phyloP scores from a whole-genome alignment of 148 eudicot genomes.

The Nepenthes gracilis region DNA sequence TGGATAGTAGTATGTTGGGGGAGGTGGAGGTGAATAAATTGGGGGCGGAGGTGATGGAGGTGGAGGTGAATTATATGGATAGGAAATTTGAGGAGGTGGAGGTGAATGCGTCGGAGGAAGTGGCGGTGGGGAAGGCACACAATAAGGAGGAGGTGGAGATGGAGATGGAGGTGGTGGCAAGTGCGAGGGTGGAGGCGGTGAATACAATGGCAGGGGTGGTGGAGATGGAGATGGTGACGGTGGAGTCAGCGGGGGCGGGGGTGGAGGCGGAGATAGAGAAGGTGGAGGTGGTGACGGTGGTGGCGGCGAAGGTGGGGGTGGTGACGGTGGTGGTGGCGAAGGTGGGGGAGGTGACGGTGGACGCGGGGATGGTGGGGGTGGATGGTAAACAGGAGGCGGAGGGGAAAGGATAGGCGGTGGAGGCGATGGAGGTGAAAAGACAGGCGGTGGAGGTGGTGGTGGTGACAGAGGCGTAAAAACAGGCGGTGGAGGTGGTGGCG shows the following conservation, averaged over 20 bases:
- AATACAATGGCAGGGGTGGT: conserved; percentile 13
- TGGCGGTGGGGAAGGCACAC: conserved; percentile 10
- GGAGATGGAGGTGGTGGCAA: background rate
- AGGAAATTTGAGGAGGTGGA: conserved; percentile 15
- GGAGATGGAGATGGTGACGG: conserved; percentile 30
- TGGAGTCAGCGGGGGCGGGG: conserved; percentile 12
- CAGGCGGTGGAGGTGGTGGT: background rate
- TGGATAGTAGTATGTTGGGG: conserved; percentile 12
- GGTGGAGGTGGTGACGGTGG: conserved; percentile 13
- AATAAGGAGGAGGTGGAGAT: background rate
- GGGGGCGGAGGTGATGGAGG: conserved; percentile 8
- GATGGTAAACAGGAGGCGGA: conserved; percentile 13
- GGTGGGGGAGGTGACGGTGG: conserved; percentile 13
- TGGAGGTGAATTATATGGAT: conserved; percentile 14
- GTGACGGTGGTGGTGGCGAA: conserved; percentile 7
- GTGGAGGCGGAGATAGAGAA: conserved; percentile 14
- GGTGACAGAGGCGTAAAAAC: conserved; percentile 14
- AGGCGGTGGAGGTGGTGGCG: conserved; percentile 19
- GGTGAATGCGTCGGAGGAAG: conserved; percentile 23
- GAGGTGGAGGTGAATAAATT: conserved; percentile 11
- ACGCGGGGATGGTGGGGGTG: conserved; percentile 16
- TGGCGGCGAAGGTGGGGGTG: conserved; percentile 22
- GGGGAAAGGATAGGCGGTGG: conserved; percentile 9
- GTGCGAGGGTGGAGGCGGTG: background rate
- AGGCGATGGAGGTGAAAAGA: conserved; percentile 8